These are phyloP conservation scores for Aspergillus unguis DNA, from an alignment of 2,329 filamentous ascomycete species.

Conservation along the genomic window DNA sequence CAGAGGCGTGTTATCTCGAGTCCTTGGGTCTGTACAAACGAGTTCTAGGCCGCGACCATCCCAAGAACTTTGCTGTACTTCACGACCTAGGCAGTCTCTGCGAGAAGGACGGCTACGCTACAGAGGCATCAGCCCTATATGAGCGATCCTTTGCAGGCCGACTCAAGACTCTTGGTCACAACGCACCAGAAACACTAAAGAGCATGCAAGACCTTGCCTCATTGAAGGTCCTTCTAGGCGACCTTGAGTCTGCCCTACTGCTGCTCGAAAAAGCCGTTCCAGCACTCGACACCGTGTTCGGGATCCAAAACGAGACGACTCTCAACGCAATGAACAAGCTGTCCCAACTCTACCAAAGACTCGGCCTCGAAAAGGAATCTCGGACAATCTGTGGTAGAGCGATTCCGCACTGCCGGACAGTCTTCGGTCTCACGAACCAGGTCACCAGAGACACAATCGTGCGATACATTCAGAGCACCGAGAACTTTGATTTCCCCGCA, in stretches of 20 bases:
- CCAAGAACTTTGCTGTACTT: constrained; percentile 27
- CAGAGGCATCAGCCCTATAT: constrained; percentile 29
- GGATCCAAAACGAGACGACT: constrained; percentile 27
- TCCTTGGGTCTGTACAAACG: constrained; percentile 28
- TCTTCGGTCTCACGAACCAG: constrained; percentile 24
- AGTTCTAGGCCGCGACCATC: constrained; percentile 26
- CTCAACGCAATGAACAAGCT: constrained; percentile 30
- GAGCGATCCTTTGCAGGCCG: constrained; percentile 31
- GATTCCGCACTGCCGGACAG: constrained; percentile 26
- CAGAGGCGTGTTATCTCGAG: constrained; percentile 28
- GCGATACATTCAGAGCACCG: constrained; percentile 26
- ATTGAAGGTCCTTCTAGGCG: constrained; percentile 26
- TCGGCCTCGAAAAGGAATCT: constrained; percentile 27
- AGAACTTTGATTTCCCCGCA: constrained; percentile 29
- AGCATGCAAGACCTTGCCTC: constrained; percentile 31
- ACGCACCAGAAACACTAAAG: constrained; percentile 29
- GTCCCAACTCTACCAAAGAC: constrained; percentile 29
- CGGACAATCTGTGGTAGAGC: constrained; percentile 22
- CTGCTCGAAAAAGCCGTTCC: constrained; percentile 30
- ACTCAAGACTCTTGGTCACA: constrained; percentile 27
- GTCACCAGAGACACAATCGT: constrained; percentile 25
- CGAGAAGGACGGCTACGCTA: constrained; percentile 30
- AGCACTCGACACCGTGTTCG: constrained; percentile 29
- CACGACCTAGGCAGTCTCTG: constrained; percentile 29
- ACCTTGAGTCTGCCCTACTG: constrained; percentile 27